Evolutionary conservation across 345 rosid genomes (phyloP).

Genomic region (Iberis pinnata): DNA sequence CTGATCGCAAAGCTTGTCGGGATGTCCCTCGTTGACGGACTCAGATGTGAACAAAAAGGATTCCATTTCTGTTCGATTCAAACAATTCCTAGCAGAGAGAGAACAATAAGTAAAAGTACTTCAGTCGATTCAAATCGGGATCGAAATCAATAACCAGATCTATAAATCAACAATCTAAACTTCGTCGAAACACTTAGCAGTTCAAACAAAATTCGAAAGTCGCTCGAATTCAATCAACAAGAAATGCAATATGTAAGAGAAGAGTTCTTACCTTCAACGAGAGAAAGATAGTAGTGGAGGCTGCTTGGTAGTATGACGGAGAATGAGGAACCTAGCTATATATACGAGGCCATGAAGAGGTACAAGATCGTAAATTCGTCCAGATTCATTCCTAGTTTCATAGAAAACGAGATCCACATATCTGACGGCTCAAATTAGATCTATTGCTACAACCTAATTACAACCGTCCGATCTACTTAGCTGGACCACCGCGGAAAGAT

Average conservation of each 20-base stretch:
- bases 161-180: not conserved
- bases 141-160: not conserved
- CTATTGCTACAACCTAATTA: not conserved
- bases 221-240: too few relatives aligned
- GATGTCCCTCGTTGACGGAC: slow-evolving; percentile 74
- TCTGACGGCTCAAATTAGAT: slow-evolving; percentile 24
- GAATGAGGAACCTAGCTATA: slow-evolving; percentile 19
- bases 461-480: slow-evolving; percentile 23
- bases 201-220: too few relatives aligned
- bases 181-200: too few relatives aligned
- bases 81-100: too few relatives aligned
- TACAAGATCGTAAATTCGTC: slow-evolving; percentile 27
- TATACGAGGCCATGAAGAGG: slow-evolving; percentile 1
- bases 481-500: slow-evolving; percentile 29
- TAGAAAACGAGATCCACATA: slow-evolving; percentile 19
- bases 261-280: slow-evolving; percentile 11
- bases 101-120: too few relatives aligned
- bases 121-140: not conserved
- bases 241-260: too few relatives aligned
- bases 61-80: too few relatives aligned
- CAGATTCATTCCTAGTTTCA: slow-evolving; percentile 28
- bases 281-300: slow-evolving; percentile 16
- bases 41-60: slow-evolving; percentile 66
- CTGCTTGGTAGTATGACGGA: slow-evolving; percentile 14
- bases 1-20: slow-evolving; percentile 76